Base-by-base conservation (phyloP, 805 yeast genomes). In the Kuraishia ogatae region DNA sequence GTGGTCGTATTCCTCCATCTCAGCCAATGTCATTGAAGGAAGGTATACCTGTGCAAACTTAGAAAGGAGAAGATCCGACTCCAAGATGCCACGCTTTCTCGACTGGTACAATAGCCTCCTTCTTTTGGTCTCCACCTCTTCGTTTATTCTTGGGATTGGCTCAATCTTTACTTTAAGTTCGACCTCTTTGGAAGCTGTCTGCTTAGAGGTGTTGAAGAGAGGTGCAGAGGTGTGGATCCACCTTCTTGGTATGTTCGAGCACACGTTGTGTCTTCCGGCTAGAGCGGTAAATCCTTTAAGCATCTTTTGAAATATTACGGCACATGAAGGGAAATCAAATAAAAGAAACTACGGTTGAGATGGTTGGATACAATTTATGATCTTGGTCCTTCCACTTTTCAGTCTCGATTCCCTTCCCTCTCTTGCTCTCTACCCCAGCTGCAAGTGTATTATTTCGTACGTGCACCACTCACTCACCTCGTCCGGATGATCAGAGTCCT, bases 51-150 rank as follows among this genome's bases (percentile, higher is more conserved):
- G 83, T 26, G 98, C 96, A 70, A 92, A 94, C 57, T 91, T 79
- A 20, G 94, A 84, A 56, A 94, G 77, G 50, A 94, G 73, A 62
- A 94, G 73, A 67, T 94, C 99, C 5, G 97, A 86, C 67, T 94
- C 99, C 56, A 94, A 77, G 55, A 94, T 94, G 43, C 99, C 99
- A 66, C 99, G 81, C 70, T 94, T 94, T 60, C 99, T 80, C 35
- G 93, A 84, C 69, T 94, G 99, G 70, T 94, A 94, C 1, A 89
- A 73, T 62, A 94, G 73, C 59, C 99, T 80, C n/a, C 97, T 96
- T 61, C 91, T 79, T 70, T 89, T 89, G 50, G 79, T 79, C 35
- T 87, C 90, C 1, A 82, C 69, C 8, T 83, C 67, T 70, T 94
- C 99, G 59, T 85, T 85, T 2, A 74, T 72, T 60, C 99, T 80